These are phyloP conservation scores for Anethum foeniculum DNA, from an alignment of 140 eudicot species.

Conservation along the genomic window DNA sequence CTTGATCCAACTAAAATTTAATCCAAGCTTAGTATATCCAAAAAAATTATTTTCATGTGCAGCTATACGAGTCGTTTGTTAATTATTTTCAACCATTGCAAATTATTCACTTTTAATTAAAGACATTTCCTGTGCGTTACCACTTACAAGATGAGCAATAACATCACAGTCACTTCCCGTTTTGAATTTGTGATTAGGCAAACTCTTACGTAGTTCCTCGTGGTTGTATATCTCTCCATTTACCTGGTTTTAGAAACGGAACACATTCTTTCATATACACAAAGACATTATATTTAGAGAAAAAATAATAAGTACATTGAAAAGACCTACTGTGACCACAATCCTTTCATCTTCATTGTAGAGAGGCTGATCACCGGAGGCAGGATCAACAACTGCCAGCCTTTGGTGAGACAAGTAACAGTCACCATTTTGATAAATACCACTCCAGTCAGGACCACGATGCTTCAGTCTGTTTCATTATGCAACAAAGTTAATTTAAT, in stretches of 20 bases:
- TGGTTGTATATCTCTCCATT: slow-evolving; percentile 93
- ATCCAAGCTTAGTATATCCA: background rate
- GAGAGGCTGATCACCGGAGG: slow-evolving; percentile 55
- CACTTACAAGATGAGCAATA: slow-evolving; percentile 78
- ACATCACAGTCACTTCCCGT: slow-evolving; percentile 92
- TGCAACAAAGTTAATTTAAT: no score
- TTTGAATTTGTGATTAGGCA: slow-evolving; percentile 59
- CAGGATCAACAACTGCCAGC: slow-evolving; percentile 46
- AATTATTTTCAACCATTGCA: background rate
- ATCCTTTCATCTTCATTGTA: slow-evolving; percentile 33
- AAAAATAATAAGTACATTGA: background rate
- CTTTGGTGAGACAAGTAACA: slow-evolving; percentile 58
- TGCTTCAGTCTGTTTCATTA: slow-evolving; percentile 50
- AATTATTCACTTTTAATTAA: background rate
- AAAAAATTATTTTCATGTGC: no score
- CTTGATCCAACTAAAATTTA: background rate
- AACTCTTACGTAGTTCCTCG: slow-evolving; percentile 37
- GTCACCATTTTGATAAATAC: slow-evolving; percentile 64
- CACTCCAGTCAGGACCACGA: slow-evolving; percentile 94
- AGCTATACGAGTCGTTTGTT: background rate
- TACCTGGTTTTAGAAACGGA: slow-evolving; percentile 34
- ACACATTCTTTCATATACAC: background rate
- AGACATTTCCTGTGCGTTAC: background rate
- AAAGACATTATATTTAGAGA: background rate
- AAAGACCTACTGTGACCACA: slow-evolving; percentile 31